phyloP scores from a whole-genome alignment of 2,329 filamentous ascomycete genomes.

The Hirsutella minnesotensis region DNA sequence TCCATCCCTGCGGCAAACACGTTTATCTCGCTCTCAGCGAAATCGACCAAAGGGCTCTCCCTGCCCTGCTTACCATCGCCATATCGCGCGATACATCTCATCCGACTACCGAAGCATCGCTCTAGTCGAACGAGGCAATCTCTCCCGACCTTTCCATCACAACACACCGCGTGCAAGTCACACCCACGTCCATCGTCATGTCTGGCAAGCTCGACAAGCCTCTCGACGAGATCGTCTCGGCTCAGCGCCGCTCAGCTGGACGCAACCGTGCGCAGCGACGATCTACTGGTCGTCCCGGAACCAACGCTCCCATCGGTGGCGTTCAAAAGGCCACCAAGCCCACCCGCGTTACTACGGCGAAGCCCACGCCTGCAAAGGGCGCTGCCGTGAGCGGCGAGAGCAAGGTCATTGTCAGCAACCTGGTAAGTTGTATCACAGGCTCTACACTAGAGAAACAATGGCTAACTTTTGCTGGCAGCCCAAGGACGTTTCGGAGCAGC shows the following conservation, averaged over 20 bases:
- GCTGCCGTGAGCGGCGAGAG: slow-evolving; percentile 57
- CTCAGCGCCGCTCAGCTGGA: slow-evolving; percentile 48
- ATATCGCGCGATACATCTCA: not conserved
- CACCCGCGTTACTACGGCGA: slow-evolving; percentile 45
- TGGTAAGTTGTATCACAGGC: slow-evolving; percentile 54
- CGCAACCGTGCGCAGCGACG: slow-evolving; percentile 39
- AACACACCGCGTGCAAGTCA: too few relatives aligned
- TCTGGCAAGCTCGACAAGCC: slow-evolving; percentile 93
- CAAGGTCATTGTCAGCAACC: slow-evolving; percentile 97
- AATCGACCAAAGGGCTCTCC: too few relatives aligned
- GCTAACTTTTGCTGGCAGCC: slow-evolving; percentile 45
- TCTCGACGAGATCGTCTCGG: slow-evolving; percentile 93
- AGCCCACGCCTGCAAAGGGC: slow-evolving; percentile 54
- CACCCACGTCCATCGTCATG: too few relatives aligned
- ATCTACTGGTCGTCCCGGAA: slow-evolving; percentile 37
- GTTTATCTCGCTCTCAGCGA: not conserved
- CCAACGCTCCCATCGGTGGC: slow-evolving; percentile 68
- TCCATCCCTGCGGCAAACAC: too few relatives aligned
- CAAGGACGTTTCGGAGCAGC: slow-evolving; percentile 87
- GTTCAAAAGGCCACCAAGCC: slow-evolving; percentile 66
- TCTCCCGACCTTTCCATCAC: too few relatives aligned
- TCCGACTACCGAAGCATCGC: too few relatives aligned
- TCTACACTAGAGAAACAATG: not conserved
- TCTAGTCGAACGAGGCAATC: too few relatives aligned
- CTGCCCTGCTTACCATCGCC: too few relatives aligned